Evolutionary conservation across 495 filamentous ascomycete genomes (phyloP), one percentile per base, ranked within the genome.

Genomic region (Endocarpon pusillum): DNA sequence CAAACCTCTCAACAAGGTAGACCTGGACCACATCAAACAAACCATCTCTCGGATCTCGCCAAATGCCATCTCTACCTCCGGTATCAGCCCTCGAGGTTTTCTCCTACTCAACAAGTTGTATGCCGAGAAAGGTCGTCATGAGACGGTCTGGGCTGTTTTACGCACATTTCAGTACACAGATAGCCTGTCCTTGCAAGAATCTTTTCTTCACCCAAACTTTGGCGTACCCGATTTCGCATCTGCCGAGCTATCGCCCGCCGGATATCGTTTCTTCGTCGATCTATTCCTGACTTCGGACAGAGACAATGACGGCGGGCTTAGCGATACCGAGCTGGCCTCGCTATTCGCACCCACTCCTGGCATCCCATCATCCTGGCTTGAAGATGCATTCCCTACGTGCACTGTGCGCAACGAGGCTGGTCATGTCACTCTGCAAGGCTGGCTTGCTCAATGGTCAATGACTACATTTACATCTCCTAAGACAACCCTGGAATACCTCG

Each of bases 371-470:
- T 85, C 77, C 0, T 97, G 89, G 89, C 59, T 72, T 0, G 89
- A 94, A 35, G 84, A 89, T 35, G 77, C 78, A 10, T 97, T 97
- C 48, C 91, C 89, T 4, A 87, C 81, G 3, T 91, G 81, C 3
- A 92, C 91, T 9, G 85, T 96, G 11, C 76, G 83, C 22, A 94
- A 92, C 50, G 89, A 97, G 55, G 82, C 84, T 7, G 86, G 87
- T 1, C 70, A 94, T 54, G 85, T 97, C 41, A 97, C 89, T 3
- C 66, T 96, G 2, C 89, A 97, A 53, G 89, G 89, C 3, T 97
- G 89, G 89, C 68, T 97, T 12, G 91, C 89, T 3, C 89, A 97
- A 42, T 97, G 89, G 89, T 93, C 84, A 54, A 97, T 97, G 89
- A 97, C 91, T 0, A 97, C 89, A 2, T 97, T 96, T 45, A 69